Percentiles rank a stretch among this genome's conserved stretches.
These are phyloP conservation scores for Ruellia speciosa DNA, from an alignment of 305 asterid genomes.

Conservation along the genomic window DNA sequence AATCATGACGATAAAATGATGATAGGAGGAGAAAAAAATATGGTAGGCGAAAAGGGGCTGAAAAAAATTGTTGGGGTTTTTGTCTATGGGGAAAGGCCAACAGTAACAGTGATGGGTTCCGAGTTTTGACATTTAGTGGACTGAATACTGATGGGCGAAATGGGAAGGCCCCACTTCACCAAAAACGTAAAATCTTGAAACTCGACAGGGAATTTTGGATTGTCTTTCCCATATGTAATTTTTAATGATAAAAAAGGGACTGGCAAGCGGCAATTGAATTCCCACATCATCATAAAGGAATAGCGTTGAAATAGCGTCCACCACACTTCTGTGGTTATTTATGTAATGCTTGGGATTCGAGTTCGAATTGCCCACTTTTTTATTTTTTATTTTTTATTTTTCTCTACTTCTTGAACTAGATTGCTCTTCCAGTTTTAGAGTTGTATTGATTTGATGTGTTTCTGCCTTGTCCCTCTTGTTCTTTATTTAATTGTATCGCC, in stretches of 20 bases:
- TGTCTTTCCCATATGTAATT: too few species aligned
- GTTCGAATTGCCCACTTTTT: constrained; percentile 28
- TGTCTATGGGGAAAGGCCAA: too few species aligned
- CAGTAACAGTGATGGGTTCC: not conserved
- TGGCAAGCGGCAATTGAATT: not conserved
- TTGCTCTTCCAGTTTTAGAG: constrained; percentile 30
- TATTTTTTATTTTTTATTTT: not conserved
- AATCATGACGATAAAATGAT: too few species aligned
- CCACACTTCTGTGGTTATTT: constrained; percentile 1
- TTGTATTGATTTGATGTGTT: constrained; percentile 6
- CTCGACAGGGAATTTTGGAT: not conserved
- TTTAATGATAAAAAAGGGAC: too few species aligned
- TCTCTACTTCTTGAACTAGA: constrained; percentile 25
- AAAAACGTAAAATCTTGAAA: not conserved
- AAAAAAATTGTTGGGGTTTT: too few species aligned
- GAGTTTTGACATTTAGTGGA: not conserved
- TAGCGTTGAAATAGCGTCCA: constrained; percentile 8
- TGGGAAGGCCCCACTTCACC: not conserved
- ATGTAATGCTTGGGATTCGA: constrained; percentile 48
- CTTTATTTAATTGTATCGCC: not conserved
- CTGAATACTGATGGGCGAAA: not conserved
- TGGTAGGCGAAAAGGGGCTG: too few species aligned
- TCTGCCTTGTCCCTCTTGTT: not conserved
- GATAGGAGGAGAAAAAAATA: too few species aligned
- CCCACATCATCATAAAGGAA: not conserved